Base-by-base conservation (phyloP, 345 rosid genomes). In the Murraya paniculata region DNA sequence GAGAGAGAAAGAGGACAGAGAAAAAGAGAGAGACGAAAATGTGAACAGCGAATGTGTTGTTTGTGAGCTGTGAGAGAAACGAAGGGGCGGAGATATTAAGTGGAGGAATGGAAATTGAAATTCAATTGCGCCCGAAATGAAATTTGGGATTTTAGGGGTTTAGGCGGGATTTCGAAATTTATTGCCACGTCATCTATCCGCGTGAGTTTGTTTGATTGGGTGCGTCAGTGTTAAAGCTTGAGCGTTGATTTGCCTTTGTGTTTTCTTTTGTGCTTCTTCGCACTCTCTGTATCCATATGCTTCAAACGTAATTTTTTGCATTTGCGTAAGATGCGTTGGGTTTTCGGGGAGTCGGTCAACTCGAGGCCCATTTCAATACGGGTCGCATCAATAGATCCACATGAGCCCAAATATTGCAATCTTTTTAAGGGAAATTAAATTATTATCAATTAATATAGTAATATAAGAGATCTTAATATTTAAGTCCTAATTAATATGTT, bases 71-170 rank as follows among this genome's bases (percentile, higher is more conserved):
- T 0, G 33, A 1, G 48, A 55, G 11, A 70, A 39, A 53, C 62
- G 64, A 70, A 71, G 87, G 75, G 72, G 87, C 89, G 89, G 90
- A 83, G 87, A 86, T 87, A 85, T 87, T 87, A 79, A 79, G 84
- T 74, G 65, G 55, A 74, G 68, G 81, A 45, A 28, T 21, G 80
- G 78, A 88, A 92, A 91, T 89, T 87, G 88, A 91, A 92, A 88
- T 89, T 89, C 89, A 89, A 91, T 92, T 89, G 88, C 90, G 87
- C 78, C 84, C 83, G 89, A 88, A 92, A 90, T 87, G 93, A 86
- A 87, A 82, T 80, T 69, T 69, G 79, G 55, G 55, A 31, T 25
- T 48, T 9, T 31, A 77, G 80, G 93, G 93, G 91, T 93, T 91
- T 90, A 84, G 90, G 95, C 94, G 97, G 95, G 95, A 89, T 91